Evolutionary conservation across 169 alveolate species (phyloP).

Genomic region (Cyclospora cayetanensis): DNA sequence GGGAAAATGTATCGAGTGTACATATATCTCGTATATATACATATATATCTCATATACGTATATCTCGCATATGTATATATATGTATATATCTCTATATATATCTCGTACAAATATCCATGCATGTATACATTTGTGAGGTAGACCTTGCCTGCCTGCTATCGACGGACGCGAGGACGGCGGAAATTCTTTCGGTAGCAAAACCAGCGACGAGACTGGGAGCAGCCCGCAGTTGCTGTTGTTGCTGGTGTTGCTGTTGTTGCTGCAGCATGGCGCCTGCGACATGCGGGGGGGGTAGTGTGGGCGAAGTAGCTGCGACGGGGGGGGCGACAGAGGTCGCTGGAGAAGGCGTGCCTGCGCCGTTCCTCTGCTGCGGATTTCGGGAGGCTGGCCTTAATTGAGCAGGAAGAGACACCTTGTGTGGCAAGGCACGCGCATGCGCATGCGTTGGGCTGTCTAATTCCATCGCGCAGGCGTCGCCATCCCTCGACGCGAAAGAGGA

Average conservation of each 20-base stretch:
- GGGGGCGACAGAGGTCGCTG: neutral
- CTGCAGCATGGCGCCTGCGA: neutral
- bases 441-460: too few relatives aligned
- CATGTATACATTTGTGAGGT: neutral
- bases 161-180: neutral
- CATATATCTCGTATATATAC: neutral
- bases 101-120: neutral
- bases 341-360: neutral
- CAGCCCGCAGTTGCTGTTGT: neutral
- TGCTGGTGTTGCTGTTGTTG: neutral
- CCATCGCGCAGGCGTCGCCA: too few relatives aligned
- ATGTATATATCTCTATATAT: neutral
- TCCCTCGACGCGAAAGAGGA: too few relatives aligned
- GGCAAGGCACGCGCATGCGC: too few relatives aligned
- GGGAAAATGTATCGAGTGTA: neutral
- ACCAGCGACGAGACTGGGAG: neutral
- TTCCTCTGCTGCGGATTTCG: too few relatives aligned
- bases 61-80: neutral
- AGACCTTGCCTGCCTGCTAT: neutral
- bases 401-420: too few relatives aligned
- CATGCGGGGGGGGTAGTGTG: neutral
- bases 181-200: neutral
- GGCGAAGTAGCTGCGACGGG: neutral
- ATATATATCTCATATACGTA: neutral
- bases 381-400: too few relatives aligned